phyloP scores from a whole-genome alignment of 192 early-diverging fungal species.

The Coemansia sp. region DNA sequence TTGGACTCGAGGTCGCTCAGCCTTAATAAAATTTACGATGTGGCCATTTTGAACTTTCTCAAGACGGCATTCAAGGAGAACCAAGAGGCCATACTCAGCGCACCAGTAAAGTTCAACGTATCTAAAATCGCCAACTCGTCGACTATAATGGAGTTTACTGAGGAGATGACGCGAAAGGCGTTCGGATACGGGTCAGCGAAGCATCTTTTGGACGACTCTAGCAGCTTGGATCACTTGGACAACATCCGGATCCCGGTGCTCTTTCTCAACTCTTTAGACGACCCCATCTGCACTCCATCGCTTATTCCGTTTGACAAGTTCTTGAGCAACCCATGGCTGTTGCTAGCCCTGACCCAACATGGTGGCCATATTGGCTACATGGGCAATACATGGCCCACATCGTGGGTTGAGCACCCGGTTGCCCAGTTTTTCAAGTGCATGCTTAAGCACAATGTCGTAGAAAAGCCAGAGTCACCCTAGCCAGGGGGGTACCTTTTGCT shows the following conservation, averaged over 20 bases:
- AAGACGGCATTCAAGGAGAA: slow-evolving; percentile 50
- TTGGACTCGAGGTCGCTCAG: slow-evolving; percentile 62
- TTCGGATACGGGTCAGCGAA: slow-evolving; percentile 83
- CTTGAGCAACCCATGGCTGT: slow-evolving; percentile 72
- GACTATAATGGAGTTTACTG: slow-evolving; percentile 85
- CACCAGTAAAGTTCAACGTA: slow-evolving; percentile 50
- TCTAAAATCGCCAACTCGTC: slow-evolving; percentile 56
- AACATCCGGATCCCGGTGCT: slow-evolving; percentile 79
- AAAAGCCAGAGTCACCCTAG: background rate
- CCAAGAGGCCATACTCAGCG: slow-evolving; percentile 51
- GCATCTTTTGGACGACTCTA: slow-evolving; percentile 76
- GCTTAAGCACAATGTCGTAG: slow-evolving; percentile 22
- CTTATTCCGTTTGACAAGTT: slow-evolving; percentile 76
- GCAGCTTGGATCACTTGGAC: slow-evolving; percentile 59
- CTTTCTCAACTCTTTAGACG: slow-evolving; percentile 83
- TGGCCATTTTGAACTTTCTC: slow-evolving; percentile 59
- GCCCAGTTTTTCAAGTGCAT: slow-evolving; percentile 47
- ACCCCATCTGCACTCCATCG: slow-evolving; percentile 76
- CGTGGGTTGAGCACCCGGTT: slow-evolving; percentile 53
- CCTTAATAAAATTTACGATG: slow-evolving; percentile 57
- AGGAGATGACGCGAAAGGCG: slow-evolving; percentile 68
- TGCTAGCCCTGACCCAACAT: slow-evolving; percentile 74
- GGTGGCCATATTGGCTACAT: slow-evolving; percentile 92
- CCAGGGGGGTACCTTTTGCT: background rate
- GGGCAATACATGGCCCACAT: slow-evolving; percentile 43